Evolutionary conservation across 179 eudicot species (phyloP).

Genomic region (Monotropa hypopitys): DNA sequence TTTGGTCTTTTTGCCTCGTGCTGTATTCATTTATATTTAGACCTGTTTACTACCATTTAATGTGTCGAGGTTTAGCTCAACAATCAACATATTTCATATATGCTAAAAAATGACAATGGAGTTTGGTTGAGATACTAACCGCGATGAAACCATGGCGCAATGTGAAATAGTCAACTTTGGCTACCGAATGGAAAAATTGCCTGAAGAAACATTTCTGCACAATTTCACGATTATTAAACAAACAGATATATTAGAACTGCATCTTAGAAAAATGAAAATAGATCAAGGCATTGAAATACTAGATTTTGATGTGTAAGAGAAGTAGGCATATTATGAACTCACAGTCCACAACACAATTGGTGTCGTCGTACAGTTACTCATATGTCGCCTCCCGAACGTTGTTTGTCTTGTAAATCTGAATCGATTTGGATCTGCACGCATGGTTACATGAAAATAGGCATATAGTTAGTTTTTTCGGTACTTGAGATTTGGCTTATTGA

Average conservation of each 20-base stretch:
- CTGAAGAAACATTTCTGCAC: constrained; percentile 32
- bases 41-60: background rate
- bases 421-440: constrained; percentile 23
- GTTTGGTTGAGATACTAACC: constrained; percentile 14
- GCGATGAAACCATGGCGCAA: constrained; percentile 33
- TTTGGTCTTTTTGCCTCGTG: background rate
- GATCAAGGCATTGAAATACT: background rate
- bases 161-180: constrained; percentile 33
- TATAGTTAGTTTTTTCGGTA: background rate
- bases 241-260: background rate
- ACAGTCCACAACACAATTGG: constrained; percentile 25
- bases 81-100: background rate
- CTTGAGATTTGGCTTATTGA: background rate
- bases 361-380: constrained; percentile 12
- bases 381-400: constrained; percentile 27
- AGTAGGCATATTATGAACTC: constrained; percentile 6
- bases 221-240: background rate
- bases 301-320: background rate
- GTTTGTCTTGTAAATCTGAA: constrained; percentile 31
- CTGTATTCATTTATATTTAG: background rate
- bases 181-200: constrained; percentile 32
- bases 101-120: background rate
- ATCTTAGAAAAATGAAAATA: background rate
- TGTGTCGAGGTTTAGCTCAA: background rate
- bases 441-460: background rate